Evolutionary conservation across 2,329 filamentous ascomycete genomes (phyloP), one percentile per base, ranked within the genome.

Genomic region (Fusarium sp.): DNA sequence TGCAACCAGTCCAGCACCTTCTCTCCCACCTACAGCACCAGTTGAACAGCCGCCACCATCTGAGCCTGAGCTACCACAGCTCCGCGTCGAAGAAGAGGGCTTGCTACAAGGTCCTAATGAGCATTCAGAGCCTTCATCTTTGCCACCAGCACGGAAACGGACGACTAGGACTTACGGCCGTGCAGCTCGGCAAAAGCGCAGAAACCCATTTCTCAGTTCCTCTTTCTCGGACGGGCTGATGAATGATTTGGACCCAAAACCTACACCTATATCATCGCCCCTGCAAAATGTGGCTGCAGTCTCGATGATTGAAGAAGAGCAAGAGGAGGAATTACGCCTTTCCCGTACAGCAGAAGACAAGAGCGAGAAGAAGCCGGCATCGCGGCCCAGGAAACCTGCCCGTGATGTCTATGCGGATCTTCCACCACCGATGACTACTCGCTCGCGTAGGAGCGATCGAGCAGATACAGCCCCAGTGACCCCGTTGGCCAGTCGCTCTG

Each of bases 1-100:
- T 3, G 82, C 82, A 50, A 83, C 82, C 31, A 83, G 82, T 39
- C 82, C 82, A n/a, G 69, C 79, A 4, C 74, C 76, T 38, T 78
- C 79, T 11, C 68, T 81, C 9, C 73, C 80, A n/a, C 72, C 72
- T 18, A 77, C 75, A 8, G 63, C 61, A 30, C 75, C 68, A 13
- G 67, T 62, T 16, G 76, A 75, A 53, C 31, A 70, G n/a, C 61
- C 55, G 18, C 55, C 61, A 11, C 75, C 73, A 11, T 76, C 78
- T 7, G 82, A 82, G 28, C 78, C 81, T 15, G 83, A 85, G 30
- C 41, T 84, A 71, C 71, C 83, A 61, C 47, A 80, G 67, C 63
- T 82, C 7, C 55, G 79, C 48, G 53, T 71, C 63, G 75, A 75
- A 58, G 62, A 79, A 35, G 54, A 67, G 24, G 51, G 75, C 26